phyloP scores from a whole-genome alignment of 306 rosid genomes.

The Vigna unguiculata region DNA sequence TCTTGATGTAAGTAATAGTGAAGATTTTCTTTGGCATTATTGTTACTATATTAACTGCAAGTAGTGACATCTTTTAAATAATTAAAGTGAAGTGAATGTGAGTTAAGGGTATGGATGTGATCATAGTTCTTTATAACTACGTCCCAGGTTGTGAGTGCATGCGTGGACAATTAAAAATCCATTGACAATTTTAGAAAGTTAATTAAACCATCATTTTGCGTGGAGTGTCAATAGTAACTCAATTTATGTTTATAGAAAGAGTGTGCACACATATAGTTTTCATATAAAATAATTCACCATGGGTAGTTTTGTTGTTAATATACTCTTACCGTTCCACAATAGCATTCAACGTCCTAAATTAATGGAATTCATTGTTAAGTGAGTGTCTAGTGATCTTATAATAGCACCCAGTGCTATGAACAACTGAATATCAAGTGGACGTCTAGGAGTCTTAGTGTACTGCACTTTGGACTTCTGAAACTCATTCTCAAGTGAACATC shows the following conservation, averaged over 20 bases:
- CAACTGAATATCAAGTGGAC: too few species aligned
- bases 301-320: not conserved
- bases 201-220: not conserved
- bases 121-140: too few species aligned
- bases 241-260: not conserved
- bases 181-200: not conserved
- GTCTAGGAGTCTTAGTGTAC: too few species aligned
- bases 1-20: not conserved
- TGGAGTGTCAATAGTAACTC: not conserved
- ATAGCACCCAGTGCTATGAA: too few species aligned
- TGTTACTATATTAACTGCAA: not conserved
- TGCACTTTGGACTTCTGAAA: too few species aligned
- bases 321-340: too few species aligned
- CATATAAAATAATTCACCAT: not conserved
- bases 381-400: too few species aligned
- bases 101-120: not conserved
- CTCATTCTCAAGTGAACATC: too few species aligned
- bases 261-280: not conserved
- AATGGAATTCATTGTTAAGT: too few species aligned
- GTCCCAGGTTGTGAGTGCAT: not conserved
- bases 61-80: not conserved
- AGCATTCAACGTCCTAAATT: too few species aligned
- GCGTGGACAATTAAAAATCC: not conserved
- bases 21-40: not conserved
- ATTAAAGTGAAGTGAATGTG: not conserved